These are phyloP conservation scores for Nannizziopsis barbatae DNA, from an alignment of 2,329 filamentous ascomycete species.

Conservation along the genomic window DNA sequence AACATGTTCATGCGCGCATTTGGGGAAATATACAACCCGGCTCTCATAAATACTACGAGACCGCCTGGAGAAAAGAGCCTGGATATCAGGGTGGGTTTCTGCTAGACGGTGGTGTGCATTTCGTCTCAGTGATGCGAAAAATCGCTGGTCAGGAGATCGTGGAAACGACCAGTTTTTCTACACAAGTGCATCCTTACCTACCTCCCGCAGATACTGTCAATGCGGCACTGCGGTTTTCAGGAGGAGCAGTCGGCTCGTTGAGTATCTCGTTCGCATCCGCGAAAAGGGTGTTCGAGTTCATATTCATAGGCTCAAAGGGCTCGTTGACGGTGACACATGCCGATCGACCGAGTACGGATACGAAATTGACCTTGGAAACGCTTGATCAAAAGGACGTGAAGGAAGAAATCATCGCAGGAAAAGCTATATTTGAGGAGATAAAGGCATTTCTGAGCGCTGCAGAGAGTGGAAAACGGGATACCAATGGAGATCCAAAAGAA, in stretches of 20 bases:
- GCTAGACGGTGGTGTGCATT: slow-evolving; percentile 49
- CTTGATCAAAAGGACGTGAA: slow-evolving; percentile 41
- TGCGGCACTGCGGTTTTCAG: slow-evolving; percentile 38
- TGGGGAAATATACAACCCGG: slow-evolving; percentile 37
- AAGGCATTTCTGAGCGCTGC: slow-evolving; percentile 11
- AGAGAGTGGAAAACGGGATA: slow-evolving; percentile 5
- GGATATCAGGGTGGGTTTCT: slow-evolving; percentile 49
- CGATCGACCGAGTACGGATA: slow-evolving; percentile 19
- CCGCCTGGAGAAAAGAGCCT: slow-evolving; percentile 46
- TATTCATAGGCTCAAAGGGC: slow-evolving; percentile 43
- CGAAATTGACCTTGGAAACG: slow-evolving; percentile 33
- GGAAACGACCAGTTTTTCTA: slow-evolving; percentile 38
- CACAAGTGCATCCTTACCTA: slow-evolving; percentile 41
- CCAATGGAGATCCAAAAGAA: slow-evolving; percentile 38
- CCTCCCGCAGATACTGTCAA: slow-evolving; percentile 48
- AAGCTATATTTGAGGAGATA: slow-evolving; percentile 31
- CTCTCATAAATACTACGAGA: slow-evolving; percentile 45
- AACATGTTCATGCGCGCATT: slow-evolving; percentile 41
- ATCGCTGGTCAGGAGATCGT: slow-evolving; percentile 38
- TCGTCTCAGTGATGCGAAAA: slow-evolving; percentile 42
- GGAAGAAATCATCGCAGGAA: slow-evolving; percentile 37
- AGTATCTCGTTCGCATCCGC: slow-evolving; percentile 44
- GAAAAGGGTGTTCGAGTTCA: slow-evolving; percentile 39
- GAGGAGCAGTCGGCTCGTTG: slow-evolving; percentile 42
- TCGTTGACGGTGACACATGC: slow-evolving; percentile 37